These are phyloP conservation scores for Picea sitchensis DNA, from an alignment of 75 land plant genomes.

Conservation along the genomic window DNA sequence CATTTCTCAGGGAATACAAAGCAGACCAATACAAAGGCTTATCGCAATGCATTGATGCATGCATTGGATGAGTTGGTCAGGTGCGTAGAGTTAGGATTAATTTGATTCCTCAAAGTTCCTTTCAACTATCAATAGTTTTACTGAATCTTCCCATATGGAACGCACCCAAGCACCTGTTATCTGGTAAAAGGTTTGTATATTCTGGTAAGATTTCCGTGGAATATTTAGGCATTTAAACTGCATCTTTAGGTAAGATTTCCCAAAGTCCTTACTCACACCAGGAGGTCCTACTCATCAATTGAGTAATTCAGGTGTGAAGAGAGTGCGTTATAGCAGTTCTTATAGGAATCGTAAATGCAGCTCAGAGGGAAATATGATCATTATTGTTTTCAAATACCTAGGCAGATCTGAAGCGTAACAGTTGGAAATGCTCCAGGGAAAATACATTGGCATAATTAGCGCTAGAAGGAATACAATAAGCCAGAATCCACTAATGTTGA, in stretches of 20 bases:
- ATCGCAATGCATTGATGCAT: constrained; percentile 37
- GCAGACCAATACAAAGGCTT: constrained; percentile 37
- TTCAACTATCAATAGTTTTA: constrained; percentile 28
- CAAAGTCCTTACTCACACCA: background rate
- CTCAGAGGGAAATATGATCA: constrained; percentile 1
- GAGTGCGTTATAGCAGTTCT: background rate
- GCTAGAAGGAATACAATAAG: constrained; percentile 29
- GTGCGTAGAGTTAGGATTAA: constrained; percentile 44
- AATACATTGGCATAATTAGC: no score
- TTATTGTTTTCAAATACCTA: no score
- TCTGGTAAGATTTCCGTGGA: no score
- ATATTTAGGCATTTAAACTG: no score
- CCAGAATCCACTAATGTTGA: constrained; percentile 85
- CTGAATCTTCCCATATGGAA: constrained; percentile 23
- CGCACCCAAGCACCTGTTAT: constrained; percentile 41
- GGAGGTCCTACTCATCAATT: background rate
- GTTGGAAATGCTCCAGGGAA: no score
- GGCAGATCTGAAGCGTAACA: no score
- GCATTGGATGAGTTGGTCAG: constrained; percentile 56
- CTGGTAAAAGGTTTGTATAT: background rate
- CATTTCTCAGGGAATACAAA: constrained; percentile 37
- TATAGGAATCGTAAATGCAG: constrained; percentile 8
- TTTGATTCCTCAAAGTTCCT: constrained; percentile 45
- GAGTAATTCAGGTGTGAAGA: background rate
- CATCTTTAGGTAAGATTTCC: no score